phyloP scores from a whole-genome alignment of 345 rosid species.

The Litchi chinensis region DNA sequence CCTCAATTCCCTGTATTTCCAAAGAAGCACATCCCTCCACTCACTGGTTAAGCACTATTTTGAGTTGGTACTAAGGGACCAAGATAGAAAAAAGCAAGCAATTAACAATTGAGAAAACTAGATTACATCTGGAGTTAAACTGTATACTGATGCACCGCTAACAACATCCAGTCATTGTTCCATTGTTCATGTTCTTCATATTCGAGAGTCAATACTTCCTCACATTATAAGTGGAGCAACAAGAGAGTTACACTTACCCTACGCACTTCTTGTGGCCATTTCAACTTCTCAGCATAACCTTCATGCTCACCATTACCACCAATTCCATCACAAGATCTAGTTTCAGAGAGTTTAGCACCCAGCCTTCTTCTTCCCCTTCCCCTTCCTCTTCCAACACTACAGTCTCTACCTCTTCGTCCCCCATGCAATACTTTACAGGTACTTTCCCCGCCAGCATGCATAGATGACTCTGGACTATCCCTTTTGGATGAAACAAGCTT shows the following conservation, averaged over 20 bases:
- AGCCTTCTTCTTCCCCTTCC: constrained; percentile 30
- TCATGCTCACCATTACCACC: constrained; percentile 34
- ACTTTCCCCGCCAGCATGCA: constrained; percentile 11
- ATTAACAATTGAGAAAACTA: neutral
- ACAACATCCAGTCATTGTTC: no score
- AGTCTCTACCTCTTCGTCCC: constrained; percentile 42
- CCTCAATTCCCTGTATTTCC: neutral
- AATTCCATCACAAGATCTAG: constrained; percentile 43
- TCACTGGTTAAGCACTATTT: constrained; percentile 2
- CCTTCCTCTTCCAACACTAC: constrained; percentile 43
- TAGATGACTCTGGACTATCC: constrained; percentile 24
- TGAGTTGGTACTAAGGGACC: neutral
- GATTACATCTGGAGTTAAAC: neutral
- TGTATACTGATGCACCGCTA: neutral
- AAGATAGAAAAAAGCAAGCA: neutral
- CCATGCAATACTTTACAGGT: constrained; percentile 30
- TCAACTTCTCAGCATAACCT: constrained; percentile 27
- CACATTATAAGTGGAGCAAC: neutral
- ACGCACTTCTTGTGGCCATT: constrained; percentile 45
- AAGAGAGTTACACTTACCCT: constrained; percentile 54
- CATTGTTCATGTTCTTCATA: neutral
- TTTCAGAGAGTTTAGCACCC: constrained; percentile 45
- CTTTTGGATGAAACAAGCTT: constrained; percentile 29
- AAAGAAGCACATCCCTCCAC: neutral
- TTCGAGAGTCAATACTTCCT: neutral